A percentile compares a stretch with the other conserved stretches of the same genome.
Conservation (phyloP, 2,329 filamentous ascomycete species). For the Xylariales sp. region DNA sequence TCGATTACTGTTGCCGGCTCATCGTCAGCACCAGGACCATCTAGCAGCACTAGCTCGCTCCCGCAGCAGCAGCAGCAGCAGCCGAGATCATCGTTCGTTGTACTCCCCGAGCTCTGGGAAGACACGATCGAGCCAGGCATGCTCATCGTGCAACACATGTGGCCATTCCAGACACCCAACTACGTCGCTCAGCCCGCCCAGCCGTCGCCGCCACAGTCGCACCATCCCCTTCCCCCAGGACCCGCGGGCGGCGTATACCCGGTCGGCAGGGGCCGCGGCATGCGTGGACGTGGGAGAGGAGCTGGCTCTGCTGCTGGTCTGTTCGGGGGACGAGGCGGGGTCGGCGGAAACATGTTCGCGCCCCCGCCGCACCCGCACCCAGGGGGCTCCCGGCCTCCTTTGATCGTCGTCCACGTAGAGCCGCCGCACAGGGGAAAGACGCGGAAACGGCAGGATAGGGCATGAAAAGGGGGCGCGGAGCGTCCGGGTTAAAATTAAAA, state of each 20-base stretch:
- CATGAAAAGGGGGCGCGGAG: not conserved
- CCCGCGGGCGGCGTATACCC: not conserved
- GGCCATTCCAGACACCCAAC: conserved; percentile 56
- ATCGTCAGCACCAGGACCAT: conserved; percentile 20
- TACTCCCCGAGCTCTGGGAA: conserved; percentile 68
- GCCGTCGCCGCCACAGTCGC: conserved; percentile 17
- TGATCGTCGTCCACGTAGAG: conserved; percentile 1
- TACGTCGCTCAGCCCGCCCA: conserved; percentile 28
- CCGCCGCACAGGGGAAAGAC: conserved; percentile 41
- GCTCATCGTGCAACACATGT: conserved; percentile 69
- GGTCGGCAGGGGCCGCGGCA: conserved; percentile 16
- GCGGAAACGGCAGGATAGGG: conserved; percentile 38
- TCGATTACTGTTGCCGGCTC: conserved; percentile 22
- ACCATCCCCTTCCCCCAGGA: conserved; percentile 8
- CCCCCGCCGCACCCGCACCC: conserved; percentile 9
- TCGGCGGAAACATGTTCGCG: conserved; percentile 26
- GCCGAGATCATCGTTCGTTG: conserved; percentile 52
- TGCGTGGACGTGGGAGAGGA: conserved; percentile 22
- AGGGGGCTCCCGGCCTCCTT: conserved; percentile 15
- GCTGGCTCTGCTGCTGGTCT: not conserved
- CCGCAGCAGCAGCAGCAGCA: conserved; percentile 13
- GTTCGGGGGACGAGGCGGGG: conserved; percentile 23
- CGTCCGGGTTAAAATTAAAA: not conserved
- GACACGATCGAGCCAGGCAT: conserved; percentile 65
- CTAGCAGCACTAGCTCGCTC: conserved; percentile 12